Conservation (phyloP, 208 protist species). For the Acanthamoeba quina region DNA sequence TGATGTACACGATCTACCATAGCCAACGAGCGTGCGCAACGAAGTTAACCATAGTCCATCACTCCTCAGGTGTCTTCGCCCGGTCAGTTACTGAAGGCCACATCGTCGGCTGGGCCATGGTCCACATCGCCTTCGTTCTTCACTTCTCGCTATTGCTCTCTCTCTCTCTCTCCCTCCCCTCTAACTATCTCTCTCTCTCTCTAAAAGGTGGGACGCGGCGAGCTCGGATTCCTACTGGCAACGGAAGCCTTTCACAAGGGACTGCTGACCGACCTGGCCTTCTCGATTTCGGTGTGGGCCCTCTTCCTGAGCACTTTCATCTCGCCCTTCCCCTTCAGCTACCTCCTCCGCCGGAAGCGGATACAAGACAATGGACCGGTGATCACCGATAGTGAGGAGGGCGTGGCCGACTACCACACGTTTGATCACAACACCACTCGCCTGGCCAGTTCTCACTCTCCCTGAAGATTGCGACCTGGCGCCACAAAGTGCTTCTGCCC, state of each 20-base stretch:
- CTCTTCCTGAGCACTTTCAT: conserved; percentile 54
- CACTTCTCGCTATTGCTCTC: background rate
- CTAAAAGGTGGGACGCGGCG: conserved; percentile 59
- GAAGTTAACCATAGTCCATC: no score
- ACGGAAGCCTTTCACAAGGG: conserved; percentile 47
- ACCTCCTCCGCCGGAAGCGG: background rate
- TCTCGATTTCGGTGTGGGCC: conserved; percentile 42
- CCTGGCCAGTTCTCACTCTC: no score
- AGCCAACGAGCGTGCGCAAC: no score
- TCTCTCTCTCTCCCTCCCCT: background rate
- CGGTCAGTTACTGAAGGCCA: background rate
- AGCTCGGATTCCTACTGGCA: conserved; percentile 29
- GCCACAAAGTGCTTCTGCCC: no score
- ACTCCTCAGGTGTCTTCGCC: background rate
- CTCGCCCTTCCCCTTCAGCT: conserved; percentile 52
- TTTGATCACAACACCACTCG: no score
- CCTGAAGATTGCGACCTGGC: no score
- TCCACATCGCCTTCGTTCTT: background rate
- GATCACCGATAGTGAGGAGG: no score
- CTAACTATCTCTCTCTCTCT: no score
- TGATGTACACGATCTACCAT: no score
- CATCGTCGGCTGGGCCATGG: conserved; percentile 58
- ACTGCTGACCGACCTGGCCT: conserved; percentile 32
- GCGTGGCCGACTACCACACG: no score
- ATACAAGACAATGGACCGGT: no score